Evolutionary conservation across 164 flowering plant species (phyloP), one percentile per base, ranked within the genome.

Genomic region (Cinnamomum micranthum): DNA sequence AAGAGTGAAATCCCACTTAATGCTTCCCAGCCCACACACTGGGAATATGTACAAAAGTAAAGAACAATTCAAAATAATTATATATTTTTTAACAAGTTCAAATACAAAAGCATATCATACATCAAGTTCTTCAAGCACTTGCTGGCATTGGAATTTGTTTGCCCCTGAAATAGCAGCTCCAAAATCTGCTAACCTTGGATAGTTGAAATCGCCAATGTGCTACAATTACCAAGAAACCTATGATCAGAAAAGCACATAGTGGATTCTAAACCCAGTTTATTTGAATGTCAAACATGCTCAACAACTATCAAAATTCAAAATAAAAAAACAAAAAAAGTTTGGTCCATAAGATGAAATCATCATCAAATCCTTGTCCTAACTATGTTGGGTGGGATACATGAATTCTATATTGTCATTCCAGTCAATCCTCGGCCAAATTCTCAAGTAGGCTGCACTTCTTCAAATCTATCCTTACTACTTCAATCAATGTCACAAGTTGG

Each of bases 141-240:
- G 77, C 80, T 94, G 98, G 80, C 94, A 88, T 71, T 89, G 91
- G 41, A 80, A 75, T 79, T 89, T 92, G 83, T 88, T 94, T 52
- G 92, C 97, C 70, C 98, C 99, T 75, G 94, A 94, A 80, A 96
- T 94, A 71, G 98, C 99, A 78, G 97, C 98, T 77, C 99, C 97
- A 85, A 94, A 96, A 87, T 96, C 99, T 64, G 99, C 98, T 77
- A 96, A 80, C 78, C 93, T 88, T 75, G 97, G 88, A 83, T 81
- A 92, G 77, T 88, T 91, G 69, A 96, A 96, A 59, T 94, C 99
- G 77, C 99, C 99, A 47, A 96, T 82, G 85, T 96, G 95, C 98
- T 96, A 93, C 87, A 78, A 9, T 60, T 25, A 78, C 22, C 58
- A 69, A 69, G 25, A 31, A 19, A 3, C 33, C 5, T 13, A 14